Base-by-base conservation (phyloP, 768 basidiomycete genomes). In the Amanita pseudoporphyria region DNA sequence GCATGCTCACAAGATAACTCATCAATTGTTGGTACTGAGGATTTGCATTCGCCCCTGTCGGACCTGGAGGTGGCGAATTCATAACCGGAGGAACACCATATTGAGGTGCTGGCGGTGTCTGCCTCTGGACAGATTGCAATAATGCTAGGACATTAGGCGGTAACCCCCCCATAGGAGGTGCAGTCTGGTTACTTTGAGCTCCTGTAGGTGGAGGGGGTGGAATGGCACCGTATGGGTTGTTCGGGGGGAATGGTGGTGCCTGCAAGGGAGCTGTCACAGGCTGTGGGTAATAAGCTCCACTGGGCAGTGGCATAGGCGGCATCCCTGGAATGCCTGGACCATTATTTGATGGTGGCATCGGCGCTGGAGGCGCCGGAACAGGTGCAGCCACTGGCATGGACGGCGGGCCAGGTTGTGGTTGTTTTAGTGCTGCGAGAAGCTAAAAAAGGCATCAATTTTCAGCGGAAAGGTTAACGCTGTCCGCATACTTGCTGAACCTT, bases 381-480 rank as follows among this genome's bases (percentile, higher is more conserved):
- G 74, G 62, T 19, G 73, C 62, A 35, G 68, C 54, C 3, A 67
- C 56, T 22, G 40, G 24, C 9, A 41, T 21, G 10, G 67, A 6
- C 14, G 44, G 55, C 26, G 64, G 44, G 19, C 67, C 71, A 52
- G 61, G 62, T 52, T 74, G 72, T 9, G 84, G 82, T 52, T 85
- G 83, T 58, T 91, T 89, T 40, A 90, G 66, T 10, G 88, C 88
- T 4, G 87, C 88, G 21, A 91, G 67, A 14, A 90, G 68, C 74
- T 80, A 51, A 3, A 35, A 4, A 38, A 39, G 35, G 22, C 21
- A 18, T 45, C 14, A 39, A 18, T 39, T 44, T 28, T 51, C 37
- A 22, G 18, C 36, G 14, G n/a, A 18, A 21, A 31, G 3, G 28
- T 31, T 16, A 19, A 40, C 45, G 19, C 41, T 19, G 6, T 6